Evolutionary conservation across 148 eudicot species (phyloP).

Genomic region (Heliosperma pusillum): DNA sequence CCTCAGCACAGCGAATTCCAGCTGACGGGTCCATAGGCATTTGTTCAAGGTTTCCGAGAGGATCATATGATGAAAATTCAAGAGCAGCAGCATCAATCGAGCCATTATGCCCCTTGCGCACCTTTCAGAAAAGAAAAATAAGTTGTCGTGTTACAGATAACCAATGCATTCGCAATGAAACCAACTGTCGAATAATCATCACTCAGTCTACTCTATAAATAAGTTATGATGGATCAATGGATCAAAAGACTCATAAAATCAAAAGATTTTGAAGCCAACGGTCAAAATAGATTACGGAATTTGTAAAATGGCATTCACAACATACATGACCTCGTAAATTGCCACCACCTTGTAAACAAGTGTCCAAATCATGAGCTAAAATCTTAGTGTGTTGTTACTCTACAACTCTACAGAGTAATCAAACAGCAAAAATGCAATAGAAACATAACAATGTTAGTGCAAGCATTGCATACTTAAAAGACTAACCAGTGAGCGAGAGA

Average conservation of each 20-base stretch:
- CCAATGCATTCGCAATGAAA: no score
- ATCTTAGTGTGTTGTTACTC: no score
- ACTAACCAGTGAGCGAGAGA: constrained; percentile 25
- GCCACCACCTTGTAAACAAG: background rate
- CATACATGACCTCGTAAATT: no score
- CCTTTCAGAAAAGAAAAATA: constrained; percentile 1
- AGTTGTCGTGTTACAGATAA: background rate
- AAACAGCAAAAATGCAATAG: background rate
- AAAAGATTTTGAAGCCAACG: no score
- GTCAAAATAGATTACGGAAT: no score
- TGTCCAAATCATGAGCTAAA: background rate
- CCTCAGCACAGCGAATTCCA: constrained; percentile 25
- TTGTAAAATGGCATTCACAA: no score
- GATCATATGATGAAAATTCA: constrained; percentile 17
- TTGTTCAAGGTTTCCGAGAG: constrained; percentile 4
- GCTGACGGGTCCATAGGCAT: background rate
- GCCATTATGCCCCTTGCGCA: constrained; percentile 8
- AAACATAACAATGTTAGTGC: background rate
- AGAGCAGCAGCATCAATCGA: constrained; percentile 11
- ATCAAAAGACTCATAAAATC: no score
- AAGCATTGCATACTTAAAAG: background rate
- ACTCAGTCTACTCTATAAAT: background rate
- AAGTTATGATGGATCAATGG: no score
- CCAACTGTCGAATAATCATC: no score
- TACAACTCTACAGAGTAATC: no score